Evolutionary conservation across 2,329 filamentous ascomycete genomes (phyloP).

Genomic region (Tolypocladium nubicola): DNA sequence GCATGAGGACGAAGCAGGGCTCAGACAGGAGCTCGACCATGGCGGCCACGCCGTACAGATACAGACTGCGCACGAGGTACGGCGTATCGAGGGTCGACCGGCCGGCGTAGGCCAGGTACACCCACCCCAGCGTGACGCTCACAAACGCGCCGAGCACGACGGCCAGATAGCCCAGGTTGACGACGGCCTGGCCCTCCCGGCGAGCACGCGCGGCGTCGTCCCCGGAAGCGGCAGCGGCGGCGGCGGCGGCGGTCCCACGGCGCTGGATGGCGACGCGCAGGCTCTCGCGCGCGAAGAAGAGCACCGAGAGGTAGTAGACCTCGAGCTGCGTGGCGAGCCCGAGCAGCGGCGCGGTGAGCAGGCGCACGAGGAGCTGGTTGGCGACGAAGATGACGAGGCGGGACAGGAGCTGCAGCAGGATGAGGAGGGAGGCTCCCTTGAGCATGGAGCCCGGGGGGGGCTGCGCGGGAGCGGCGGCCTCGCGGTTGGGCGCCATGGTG

Average conservation of each 20-base stretch:
- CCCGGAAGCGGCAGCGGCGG: no score
- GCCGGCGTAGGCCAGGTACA: conserved; percentile 50
- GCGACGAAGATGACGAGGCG: conserved; percentile 80
- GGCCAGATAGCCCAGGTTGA: conserved; percentile 82
- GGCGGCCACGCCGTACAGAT: conserved; percentile 45
- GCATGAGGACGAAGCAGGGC: conserved; percentile 80
- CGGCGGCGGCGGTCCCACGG: conserved; percentile 29
- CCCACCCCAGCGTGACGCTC: conserved; percentile 50
- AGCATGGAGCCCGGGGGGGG: conserved; percentile 24
- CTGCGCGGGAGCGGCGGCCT: not conserved
- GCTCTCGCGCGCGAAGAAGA: conserved; percentile 90
- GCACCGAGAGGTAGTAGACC: conserved; percentile 81
- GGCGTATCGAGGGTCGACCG: conserved; percentile 44
- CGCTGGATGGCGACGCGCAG: conserved; percentile 85
- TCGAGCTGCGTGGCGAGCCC: conserved; percentile 86
- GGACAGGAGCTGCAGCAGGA: conserved; percentile 79
- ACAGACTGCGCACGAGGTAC: conserved; percentile 45
- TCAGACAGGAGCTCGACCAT: conserved; percentile 73
- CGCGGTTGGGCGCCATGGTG: not conserved
- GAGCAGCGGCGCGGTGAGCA: conserved; percentile 73
- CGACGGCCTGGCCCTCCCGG: conserved; percentile 56
- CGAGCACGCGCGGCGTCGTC: no score
- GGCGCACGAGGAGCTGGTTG: conserved; percentile 84
- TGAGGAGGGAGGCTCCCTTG: conserved; percentile 73
- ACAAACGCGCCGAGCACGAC: conserved; percentile 57